Evolutionary conservation across 768 basidiomycete genomes (phyloP), one percentile per base, ranked within the genome.

Genomic region (Tulasnella sp.): DNA sequence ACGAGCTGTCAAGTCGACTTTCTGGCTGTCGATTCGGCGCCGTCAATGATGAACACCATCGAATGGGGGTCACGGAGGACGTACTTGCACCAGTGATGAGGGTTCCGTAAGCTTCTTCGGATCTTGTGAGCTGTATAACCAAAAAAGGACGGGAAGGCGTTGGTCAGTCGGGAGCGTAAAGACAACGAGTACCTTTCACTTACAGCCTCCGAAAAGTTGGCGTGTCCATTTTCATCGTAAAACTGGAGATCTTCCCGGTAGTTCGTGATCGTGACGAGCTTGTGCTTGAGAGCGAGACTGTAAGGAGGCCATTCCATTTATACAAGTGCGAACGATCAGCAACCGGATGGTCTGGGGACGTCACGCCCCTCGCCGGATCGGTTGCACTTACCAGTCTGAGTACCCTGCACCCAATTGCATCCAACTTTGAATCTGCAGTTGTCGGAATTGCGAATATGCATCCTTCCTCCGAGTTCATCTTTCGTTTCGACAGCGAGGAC

Each of bases 401-500:
- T 86, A 29, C 87, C 84, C 76, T 85, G 83, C 4, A 84, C 80
- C 84, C 83, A 84, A 64, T 84, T 84, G 78, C 12, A 82, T 89
- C 89, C 37, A 7, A 85, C 81, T 80, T 92, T 90, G 34, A 91
- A 81, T 0, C 85, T 85, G 77, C 83, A 82, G 38, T 85, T 78
- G n/a, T 85, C 89, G 77, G 91, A 87, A 0, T 80, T 42, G 58
- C 81, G 81, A 76, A 85, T 85, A 77, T 83, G 85, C 86, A 91
- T 85, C 14, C 91, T 85, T 34, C 90, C 91, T 3, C 91, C 91
- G 0, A 91, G 84, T 79, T 87, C 86, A 29, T 80, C 75, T n/a
- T 86, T 84, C 0, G 86, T 90, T 74, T 91, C 91, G 29, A 91
- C 79, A 67, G 91, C 84, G 74, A 89, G 80, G 79, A 90, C 90